Conservation (phyloP, 257 asterid species). For the Misopates orontium region DNA sequence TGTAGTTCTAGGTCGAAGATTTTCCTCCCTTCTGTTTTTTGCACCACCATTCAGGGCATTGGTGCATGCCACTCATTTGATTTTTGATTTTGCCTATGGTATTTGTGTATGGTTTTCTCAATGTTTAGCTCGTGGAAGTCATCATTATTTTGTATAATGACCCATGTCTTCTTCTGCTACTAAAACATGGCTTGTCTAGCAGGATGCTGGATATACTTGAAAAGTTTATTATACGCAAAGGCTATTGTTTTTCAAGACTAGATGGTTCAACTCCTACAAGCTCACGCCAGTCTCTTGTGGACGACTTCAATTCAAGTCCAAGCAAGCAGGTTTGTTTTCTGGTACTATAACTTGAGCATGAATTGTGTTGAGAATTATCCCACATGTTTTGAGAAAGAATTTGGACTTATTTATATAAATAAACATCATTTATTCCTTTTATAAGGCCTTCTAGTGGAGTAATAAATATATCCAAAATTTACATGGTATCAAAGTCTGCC, state of each 20-base stretch:
- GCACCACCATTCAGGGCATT: not conserved
- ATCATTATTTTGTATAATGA: not conserved
- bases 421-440: too few species aligned
- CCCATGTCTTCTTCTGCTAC: constrained; percentile 5
- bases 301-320: constrained; percentile 88
- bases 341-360: constrained; percentile 16
- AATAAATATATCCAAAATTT: too few species aligned
- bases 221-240: constrained; percentile 87
- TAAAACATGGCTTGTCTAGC: constrained; percentile 25
- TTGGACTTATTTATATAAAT: too few species aligned
- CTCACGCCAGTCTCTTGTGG: constrained; percentile 85
- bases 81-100: not conserved
- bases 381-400: too few species aligned
- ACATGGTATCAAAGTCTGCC: too few species aligned
- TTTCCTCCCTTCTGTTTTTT: not conserved
- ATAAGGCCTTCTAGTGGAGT: too few species aligned
- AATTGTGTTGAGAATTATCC: not conserved
- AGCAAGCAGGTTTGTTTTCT: constrained; percentile 81
- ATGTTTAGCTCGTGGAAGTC: not conserved
- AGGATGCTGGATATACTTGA: constrained; percentile 98
- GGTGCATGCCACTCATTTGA: not conserved
- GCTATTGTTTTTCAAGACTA: constrained; percentile 82
- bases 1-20: not conserved
- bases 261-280: constrained; percentile 93
- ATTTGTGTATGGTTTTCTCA: not conserved